phyloP scores from a whole-genome alignment of 169 alveolate species.

The Plasmodium vinckei region DNA sequence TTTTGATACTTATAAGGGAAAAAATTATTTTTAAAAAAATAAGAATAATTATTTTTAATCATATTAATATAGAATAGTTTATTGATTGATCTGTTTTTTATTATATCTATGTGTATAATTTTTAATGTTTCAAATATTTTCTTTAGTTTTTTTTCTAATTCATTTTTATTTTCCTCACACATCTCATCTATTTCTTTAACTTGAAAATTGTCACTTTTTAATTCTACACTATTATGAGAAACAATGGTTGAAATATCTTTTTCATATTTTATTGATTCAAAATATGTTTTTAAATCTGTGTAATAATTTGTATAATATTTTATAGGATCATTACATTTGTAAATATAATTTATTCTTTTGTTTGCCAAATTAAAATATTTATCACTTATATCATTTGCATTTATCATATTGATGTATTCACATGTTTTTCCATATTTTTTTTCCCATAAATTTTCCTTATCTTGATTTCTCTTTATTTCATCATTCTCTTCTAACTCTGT shows the following conservation, averaged over 20 bases:
- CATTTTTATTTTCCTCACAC: background rate
- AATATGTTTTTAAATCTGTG: background rate
- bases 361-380: conserved; percentile 22
- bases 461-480: background rate
- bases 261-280: conserved; percentile 12
- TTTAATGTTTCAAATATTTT: background rate
- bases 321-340: conserved; percentile 38
- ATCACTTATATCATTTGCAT: conserved; percentile 26
- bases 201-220: background rate
- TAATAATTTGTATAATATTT: conserved; percentile 36
- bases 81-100: conserved; percentile 1
- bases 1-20: conserved; percentile 29
- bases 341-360: conserved; percentile 43
- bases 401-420: background rate
- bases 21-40: conserved; percentile 61
- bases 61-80: conserved; percentile 46
- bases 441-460: background rate
- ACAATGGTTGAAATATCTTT: conserved; percentile 4
- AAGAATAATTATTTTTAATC: conserved; percentile 52
- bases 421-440: background rate
- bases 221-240: background rate
- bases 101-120: conserved; percentile 30
- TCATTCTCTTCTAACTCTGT: background rate
- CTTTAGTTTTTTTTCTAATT: background rate
- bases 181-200: background rate